phyloP scores from a whole-genome alignment of 768 basidiomycete genomes.

The Rhodosporidiobolus sp. region DNA sequence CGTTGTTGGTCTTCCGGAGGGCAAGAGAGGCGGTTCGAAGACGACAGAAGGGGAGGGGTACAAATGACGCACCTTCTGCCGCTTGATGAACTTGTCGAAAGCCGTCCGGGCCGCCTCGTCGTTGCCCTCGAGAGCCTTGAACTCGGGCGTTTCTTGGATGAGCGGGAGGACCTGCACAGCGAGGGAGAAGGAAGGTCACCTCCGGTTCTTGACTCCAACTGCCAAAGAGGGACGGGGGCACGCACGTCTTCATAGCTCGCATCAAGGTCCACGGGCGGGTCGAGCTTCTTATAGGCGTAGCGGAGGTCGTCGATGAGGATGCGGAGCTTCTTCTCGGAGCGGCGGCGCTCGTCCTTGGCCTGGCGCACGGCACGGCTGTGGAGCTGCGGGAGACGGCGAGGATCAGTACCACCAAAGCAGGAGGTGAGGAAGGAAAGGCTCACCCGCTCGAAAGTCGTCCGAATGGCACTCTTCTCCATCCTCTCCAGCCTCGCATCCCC shows the following conservation, averaged over 20 bases:
- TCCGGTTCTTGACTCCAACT: neutral
- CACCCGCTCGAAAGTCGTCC: conserved; percentile 64
- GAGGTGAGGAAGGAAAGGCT: neutral
- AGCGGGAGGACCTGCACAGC: conserved; percentile 62
- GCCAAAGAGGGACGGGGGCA: neutral
- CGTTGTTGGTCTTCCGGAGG: conserved; percentile 52
- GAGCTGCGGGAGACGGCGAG: conserved; percentile 55
- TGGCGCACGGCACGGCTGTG: conserved; percentile 67
- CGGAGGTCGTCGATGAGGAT: conserved; percentile 92
- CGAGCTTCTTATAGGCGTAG: conserved; percentile 86
- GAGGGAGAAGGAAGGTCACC: neutral
- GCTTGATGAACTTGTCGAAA: conserved; percentile 79
- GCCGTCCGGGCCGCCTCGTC: conserved; percentile 78
- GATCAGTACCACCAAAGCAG: conserved; percentile 30
- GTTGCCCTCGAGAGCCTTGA: conserved; percentile 72
- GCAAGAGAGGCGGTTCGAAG: neutral
- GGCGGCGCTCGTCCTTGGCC: conserved; percentile 78
- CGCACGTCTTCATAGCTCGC: conserved; percentile 76
- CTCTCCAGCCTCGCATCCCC: conserved; percentile 57
- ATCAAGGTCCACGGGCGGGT: conserved; percentile 73
- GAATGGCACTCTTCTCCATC: conserved; percentile 58
- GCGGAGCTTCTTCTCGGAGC: conserved; percentile 72
- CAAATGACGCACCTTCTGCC: conserved; percentile 68
- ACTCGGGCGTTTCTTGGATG: conserved; percentile 81
- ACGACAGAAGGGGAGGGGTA: neutral